Evolutionary conservation across 1,284 basidiomycete species (phyloP), one percentile per base, ranked within the genome.

Genomic region (Apiotrichum mycotoxinovorans): DNA sequence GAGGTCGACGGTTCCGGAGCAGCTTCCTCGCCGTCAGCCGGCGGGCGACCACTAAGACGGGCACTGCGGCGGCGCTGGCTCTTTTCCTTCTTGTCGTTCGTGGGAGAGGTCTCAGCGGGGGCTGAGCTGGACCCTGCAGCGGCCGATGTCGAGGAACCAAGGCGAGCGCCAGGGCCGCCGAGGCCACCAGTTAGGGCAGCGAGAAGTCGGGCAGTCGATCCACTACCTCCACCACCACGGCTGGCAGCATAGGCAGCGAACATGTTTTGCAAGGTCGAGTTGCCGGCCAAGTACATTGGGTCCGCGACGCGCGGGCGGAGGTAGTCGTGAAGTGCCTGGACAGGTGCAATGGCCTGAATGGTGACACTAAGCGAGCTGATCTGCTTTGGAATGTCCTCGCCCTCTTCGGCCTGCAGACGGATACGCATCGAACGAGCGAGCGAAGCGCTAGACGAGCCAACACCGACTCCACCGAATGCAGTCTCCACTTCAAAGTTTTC

Each of bases 301-400:
- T 90, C 89, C n/a, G 90, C 82, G 23, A 97, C 86, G 10, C 91
- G 83, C 18, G 93, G 93, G 0, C 91, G 86, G 14, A 97, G 83
- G 73, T 96, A 97, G 73, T 95, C 92, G 68, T 95, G 91, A 33
- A 97, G 82, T 0, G 92, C 91, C 74, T 94, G 91, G 81, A 97
- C 91, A 0, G 92, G 95, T 0, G 94, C 93, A 58, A 97, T 95
- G 3, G 92, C 93, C 70, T 96, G 93, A 59, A 97, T 95, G 4
- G 92, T 96, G 35, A 96, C 89, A 46, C 91, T 89, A 65, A 97
- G 88, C 62, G 91, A 91, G 64, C 88, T 87, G 56, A 91, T 82
- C 67, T 84, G 87, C 54, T 87, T 85, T 9, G 93, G 91, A 26
- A 94, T 82, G 64, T 93, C 90, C 0, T 89, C 85, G 43, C 89